Percentiles rank a stretch among this genome's conserved stretches.
Evolutionary conservation across 257 asterid species (phyloP).

Genomic region (Eustoma russellianum): DNA sequence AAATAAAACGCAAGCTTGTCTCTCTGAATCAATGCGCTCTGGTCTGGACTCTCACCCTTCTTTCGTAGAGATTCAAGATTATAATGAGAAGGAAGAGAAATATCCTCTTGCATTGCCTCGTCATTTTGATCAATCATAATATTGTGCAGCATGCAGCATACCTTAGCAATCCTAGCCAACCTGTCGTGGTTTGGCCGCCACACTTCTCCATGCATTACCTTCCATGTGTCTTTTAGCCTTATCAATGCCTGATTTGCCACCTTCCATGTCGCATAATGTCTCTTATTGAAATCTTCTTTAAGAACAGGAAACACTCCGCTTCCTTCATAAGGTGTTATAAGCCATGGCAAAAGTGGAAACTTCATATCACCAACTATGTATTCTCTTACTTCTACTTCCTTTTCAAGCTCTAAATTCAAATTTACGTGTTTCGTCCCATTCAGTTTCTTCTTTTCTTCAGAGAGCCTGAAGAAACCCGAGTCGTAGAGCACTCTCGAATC

Average conservation of each 20-base stretch:
- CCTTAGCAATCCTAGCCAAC: constrained; percentile 18
- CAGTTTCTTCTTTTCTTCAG: constrained; percentile 16
- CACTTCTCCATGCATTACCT: constrained; percentile 19
- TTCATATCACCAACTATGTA: constrained; percentile 19
- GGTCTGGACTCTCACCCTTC: background rate
- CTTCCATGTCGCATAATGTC: constrained; percentile 16
- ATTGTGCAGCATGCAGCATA: constrained; percentile 22
- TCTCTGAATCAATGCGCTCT: constrained; percentile 13
- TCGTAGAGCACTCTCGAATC: constrained; percentile 11
- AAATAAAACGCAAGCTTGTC: constrained; percentile 20
- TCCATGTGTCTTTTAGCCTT: constrained; percentile 23
- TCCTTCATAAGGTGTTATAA: constrained; percentile 16
- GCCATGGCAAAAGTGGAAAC: constrained; percentile 26
- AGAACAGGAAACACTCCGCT: constrained; percentile 5
- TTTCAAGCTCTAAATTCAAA: constrained; percentile 10
- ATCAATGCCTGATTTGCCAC: constrained; percentile 18
- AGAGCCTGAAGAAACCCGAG: constrained; percentile 12
- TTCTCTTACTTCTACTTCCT: constrained; percentile 7
- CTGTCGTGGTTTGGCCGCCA: constrained; percentile 20
- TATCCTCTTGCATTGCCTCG: constrained; percentile 2
- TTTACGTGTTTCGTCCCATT: constrained; percentile 11
- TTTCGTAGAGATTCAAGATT: constrained; percentile 12
- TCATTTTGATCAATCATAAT: constrained; percentile 14
- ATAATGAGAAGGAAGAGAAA: background rate
- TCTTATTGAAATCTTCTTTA: constrained; percentile 10